A percentile compares a stretch with the other conserved stretches of the same genome.
Evolutionary conservation across 1,284 basidiomycete species (phyloP).

Genomic region (Ustilago tritici): DNA sequence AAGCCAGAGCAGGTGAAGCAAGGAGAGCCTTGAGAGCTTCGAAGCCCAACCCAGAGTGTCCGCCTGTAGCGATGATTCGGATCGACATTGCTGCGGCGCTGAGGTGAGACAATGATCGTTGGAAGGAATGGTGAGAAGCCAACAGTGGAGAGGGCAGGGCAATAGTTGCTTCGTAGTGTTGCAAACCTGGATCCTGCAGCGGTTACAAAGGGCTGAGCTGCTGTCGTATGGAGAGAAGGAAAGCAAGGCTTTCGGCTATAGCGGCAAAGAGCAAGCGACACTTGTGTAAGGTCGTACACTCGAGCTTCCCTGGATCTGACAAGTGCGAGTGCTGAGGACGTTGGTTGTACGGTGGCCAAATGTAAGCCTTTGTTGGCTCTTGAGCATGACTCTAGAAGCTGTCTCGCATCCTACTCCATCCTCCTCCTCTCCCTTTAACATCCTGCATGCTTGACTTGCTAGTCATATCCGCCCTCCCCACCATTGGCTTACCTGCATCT

Average conservation of each 20-base stretch:
- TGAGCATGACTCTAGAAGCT: too few species aligned
- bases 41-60: slow-evolving; percentile 47
- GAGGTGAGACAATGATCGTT: neutral
- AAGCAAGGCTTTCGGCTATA: neutral
- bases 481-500: too few species aligned
- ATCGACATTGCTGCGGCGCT: slow-evolving; percentile 17
- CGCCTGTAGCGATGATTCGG: slow-evolving; percentile 45
- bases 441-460: too few species aligned
- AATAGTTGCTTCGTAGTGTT: neutral
- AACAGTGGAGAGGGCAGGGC: too few species aligned
- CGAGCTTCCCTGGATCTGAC: too few species aligned
- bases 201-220: neutral
- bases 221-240: neutral
- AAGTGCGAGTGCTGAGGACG: too few species aligned
- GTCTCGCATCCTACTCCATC: too few species aligned
- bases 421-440: too few species aligned
- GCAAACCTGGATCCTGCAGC: slow-evolving; percentile 2
- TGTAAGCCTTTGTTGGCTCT: too few species aligned
- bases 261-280: neutral
- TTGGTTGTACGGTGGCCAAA: too few species aligned
- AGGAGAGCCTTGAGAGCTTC: slow-evolving; percentile 49
- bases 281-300: neutral
- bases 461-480: too few species aligned
- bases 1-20: slow-evolving; percentile 12
- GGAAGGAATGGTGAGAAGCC: neutral